Percentiles rank a stretch among this genome's conserved stretches.
phyloP scores from a whole-genome alignment of 1,139 yeast genomes.

The Protomyces macrosporus region DNA sequence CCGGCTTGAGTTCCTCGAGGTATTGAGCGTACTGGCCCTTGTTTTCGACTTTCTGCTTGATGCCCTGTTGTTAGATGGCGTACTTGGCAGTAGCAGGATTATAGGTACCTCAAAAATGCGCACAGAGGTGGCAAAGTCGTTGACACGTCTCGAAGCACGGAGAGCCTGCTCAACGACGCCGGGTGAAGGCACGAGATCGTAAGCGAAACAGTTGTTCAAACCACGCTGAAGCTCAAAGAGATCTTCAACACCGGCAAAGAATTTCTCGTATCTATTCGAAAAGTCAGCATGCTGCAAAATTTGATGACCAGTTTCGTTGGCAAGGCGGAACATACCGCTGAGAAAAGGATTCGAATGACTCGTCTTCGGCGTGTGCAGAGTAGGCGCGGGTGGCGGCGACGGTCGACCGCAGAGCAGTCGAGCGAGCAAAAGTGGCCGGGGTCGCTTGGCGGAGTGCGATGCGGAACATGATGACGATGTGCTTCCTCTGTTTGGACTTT shows the following conservation, averaged over 20 bases:
- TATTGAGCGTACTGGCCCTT: constrained; percentile 68
- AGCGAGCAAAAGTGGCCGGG: background rate
- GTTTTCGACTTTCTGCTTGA: constrained; percentile 21
- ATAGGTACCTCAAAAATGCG: constrained; percentile 76
- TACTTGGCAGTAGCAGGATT: constrained; percentile 40
- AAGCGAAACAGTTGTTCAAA: constrained; percentile 93
- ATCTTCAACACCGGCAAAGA: constrained; percentile 96
- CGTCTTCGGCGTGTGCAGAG: constrained; percentile 70
- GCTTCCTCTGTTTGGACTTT: background rate
- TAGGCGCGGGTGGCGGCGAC: constrained; percentile 8
- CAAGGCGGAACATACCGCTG: constrained; percentile 39
- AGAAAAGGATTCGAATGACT: constrained; percentile 92
- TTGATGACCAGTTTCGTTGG: background rate
- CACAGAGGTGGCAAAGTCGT: constrained; percentile 97
- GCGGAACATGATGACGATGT: background rate
- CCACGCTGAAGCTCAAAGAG: constrained; percentile 71
- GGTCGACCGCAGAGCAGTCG: background rate
- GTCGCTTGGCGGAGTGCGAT: background rate
- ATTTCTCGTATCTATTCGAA: constrained; percentile 70
- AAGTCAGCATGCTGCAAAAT: background rate
- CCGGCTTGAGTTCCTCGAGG: constrained; percentile 86
- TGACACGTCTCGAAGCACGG: constrained; percentile 97
- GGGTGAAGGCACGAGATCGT: constrained; percentile 98
- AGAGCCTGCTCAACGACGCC: constrained; percentile 91
- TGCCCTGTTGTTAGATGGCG: background rate